phyloP scores from a whole-genome alignment of 176 grass and related monocot genomes.

The Tillandsia leiboldiana region DNA sequence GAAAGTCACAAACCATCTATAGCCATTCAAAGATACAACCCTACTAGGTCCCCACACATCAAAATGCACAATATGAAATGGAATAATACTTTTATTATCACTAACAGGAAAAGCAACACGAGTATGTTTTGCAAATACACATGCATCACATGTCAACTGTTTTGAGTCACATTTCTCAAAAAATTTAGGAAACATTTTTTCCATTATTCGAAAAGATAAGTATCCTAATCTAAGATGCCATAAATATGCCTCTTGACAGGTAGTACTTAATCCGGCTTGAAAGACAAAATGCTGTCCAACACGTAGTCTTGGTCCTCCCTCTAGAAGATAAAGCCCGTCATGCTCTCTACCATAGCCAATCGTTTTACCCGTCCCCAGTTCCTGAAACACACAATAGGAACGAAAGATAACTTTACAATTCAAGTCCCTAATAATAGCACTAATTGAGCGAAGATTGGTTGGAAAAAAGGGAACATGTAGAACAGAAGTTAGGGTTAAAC shows the following conservation, averaged over 20 bases:
- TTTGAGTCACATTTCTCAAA: neutral
- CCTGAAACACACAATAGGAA: neutral
- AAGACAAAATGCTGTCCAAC: neutral
- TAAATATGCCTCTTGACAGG: too few relatives aligned
- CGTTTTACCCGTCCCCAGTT: neutral
- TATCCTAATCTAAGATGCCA: neutral
- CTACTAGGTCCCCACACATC: neutral
- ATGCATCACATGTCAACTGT: neutral
- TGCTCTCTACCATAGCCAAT: slow-evolving; percentile 1
- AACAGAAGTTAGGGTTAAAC: neutral
- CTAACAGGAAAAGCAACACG: neutral
- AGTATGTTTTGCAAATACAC: neutral
- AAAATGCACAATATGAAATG: neutral
- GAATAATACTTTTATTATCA: neutral
- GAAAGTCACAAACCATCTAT: neutral
- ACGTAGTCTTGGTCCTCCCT: too few relatives aligned
- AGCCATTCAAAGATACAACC: neutral
- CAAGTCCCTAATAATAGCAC: neutral
- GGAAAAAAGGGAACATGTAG: neutral
- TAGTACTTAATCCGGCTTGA: neutral
- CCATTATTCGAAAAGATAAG: neutral
- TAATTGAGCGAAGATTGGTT: neutral
- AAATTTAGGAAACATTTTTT: neutral
- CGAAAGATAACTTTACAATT: neutral
- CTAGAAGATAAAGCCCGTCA: neutral